Base-by-base conservation (phyloP, 257 asterid species). In the Petunia secreta region DNA sequence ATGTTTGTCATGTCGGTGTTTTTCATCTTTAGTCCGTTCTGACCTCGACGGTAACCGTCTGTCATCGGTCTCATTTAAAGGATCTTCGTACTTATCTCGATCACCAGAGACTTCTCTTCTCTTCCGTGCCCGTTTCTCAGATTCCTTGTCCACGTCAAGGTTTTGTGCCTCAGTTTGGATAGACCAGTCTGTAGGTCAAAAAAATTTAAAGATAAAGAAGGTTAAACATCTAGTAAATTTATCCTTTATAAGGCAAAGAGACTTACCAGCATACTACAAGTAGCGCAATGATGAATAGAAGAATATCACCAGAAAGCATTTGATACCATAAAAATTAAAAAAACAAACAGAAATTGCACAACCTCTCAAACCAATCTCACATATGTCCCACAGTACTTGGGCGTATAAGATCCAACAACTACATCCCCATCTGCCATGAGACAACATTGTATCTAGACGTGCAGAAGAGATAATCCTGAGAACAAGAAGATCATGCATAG, bases 1-100 rank as follows among this genome's bases (percentile, higher is more conserved):
- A 82, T 89, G 83, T 89, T 84, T 90, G 77, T 90, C 97, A 81
- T 92, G 96, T 84, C 84, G 89, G 82, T 85, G 78, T 84, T 86
- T 93, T 78, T 85, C 86, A 85, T 91, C 97, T 91, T 88, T 90
- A 53, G 89, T 83, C 75, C 87, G 97, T 46, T 93, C 99, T 79
- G 86, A 84, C 86, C 87, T 96, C 10, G 92, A 88, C 60, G 97
- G 82, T 80, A 82, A 15, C 65, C 89, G 86, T 63, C 82, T 91
- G 80, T 88, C 95, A 58, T 87, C 93, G 60, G 86, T 84, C 82
- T 91, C 96, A 87, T 86, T 90, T 74, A 80, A 59, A 85, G 86
- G 91, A 71, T 89, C 93, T n/a, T 81, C 88, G 81, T 87, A 85
- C 80, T 86, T 90, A 41, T 89, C 97, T 80, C 87, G 83, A 86